Evolutionary conservation across 768 basidiomycete genomes (phyloP).

Genomic region (Rhodotorula paludigena): DNA sequence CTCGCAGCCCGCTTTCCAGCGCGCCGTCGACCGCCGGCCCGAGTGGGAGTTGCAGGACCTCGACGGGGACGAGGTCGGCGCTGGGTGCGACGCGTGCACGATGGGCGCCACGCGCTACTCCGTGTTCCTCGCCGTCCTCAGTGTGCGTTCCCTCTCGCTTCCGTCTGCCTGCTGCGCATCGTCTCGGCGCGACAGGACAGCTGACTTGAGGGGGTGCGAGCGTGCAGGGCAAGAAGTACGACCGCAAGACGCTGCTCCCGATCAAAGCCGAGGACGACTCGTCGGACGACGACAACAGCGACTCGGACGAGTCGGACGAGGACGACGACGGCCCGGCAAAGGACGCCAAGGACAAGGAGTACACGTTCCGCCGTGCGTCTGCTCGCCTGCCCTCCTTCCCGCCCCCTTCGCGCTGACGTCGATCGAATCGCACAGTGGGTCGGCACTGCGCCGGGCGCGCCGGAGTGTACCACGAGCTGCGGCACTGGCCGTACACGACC

Average conservation of each 20-base stretch:
- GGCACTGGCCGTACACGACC: conserved; percentile 12
- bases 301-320: conserved; percentile 4
- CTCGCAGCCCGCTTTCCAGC: conserved; percentile 11
- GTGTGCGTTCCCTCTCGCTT: neutral
- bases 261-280: neutral
- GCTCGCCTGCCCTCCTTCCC: neutral
- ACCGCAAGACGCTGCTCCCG: neutral
- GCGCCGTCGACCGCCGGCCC: conserved; percentile 2
- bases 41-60: neutral
- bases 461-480: conserved; percentile 3
- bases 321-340: neutral
- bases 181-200: no score
- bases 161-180: neutral
- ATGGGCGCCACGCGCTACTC: neutral
- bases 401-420: no score
- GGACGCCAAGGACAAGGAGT: neutral
- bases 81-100: conserved; percentile 4
- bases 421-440: conserved; percentile 1
- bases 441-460: conserved; percentile 11
- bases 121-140: neutral
- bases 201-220: no score
- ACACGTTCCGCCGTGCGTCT: conserved; percentile 13
- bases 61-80: neutral
- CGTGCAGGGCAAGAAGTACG: conserved; percentile 9
- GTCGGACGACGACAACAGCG: neutral